Conservation (phyloP, 1,284 basidiomycete species). For the Trichosporon sp. region DNA sequence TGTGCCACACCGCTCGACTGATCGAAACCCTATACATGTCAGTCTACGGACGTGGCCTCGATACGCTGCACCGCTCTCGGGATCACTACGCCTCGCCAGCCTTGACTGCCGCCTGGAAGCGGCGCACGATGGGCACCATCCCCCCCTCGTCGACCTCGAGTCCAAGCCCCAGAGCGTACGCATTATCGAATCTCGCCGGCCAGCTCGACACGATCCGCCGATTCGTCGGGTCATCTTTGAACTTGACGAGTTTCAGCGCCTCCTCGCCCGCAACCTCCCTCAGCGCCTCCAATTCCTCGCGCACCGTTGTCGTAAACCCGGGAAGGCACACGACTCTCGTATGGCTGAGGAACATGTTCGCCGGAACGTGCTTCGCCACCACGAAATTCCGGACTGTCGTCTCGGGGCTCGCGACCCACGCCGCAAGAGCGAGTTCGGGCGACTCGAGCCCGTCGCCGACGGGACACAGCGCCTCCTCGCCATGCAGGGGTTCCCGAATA, state of each 20-base stretch:
- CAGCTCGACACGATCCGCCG: conserved; percentile 54
- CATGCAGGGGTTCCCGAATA: conserved; percentile 66
- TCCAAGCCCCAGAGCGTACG: conserved; percentile 50
- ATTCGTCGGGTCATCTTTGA: conserved; percentile 56
- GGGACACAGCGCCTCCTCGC: conserved; percentile 62
- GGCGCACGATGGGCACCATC: conserved; percentile 52
- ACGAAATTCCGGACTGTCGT: conserved; percentile 65
- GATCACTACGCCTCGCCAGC: not conserved
- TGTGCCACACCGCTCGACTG: too few species aligned
- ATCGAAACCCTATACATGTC: not conserved
- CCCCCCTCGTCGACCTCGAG: conserved; percentile 53
- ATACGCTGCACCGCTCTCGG: too few species aligned
- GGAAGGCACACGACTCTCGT: conserved; percentile 58
- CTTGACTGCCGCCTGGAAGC: conserved; percentile 49
- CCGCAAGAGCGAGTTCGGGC: conserved; percentile 57
- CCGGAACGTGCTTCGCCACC: conserved; percentile 62
- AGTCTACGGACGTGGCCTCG: too few species aligned
- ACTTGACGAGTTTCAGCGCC: conserved; percentile 52
- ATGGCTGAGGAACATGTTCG: conserved; percentile 60
- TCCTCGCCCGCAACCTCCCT: conserved; percentile 50
- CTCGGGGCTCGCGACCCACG: conserved; percentile 64
- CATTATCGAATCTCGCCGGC: conserved; percentile 54
- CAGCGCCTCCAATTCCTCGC: conserved; percentile 54
- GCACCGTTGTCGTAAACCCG: conserved; percentile 55
- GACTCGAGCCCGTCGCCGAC: conserved; percentile 57